Conservation (phyloP, 176 grass and related monocot genomes). For the Thinopyrum elongatum region DNA sequence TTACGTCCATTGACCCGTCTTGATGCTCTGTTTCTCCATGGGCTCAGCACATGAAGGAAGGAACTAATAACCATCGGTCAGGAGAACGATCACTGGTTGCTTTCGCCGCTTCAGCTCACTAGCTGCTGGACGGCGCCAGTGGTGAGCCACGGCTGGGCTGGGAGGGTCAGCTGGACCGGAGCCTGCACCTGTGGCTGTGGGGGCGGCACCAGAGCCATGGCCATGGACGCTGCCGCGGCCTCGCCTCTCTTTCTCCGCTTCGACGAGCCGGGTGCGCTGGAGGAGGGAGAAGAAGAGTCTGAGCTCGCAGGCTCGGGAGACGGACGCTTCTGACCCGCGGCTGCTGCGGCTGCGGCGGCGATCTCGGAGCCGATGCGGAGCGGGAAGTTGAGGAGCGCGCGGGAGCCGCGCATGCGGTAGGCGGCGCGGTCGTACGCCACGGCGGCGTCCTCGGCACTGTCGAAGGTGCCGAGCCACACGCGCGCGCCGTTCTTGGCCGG, state of each 20-base stretch:
- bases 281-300: constrained; percentile 24
- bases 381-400: constrained; percentile 90
- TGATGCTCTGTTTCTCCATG: constrained; percentile 19
- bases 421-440: constrained; percentile 82
- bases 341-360: background rate
- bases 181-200: background rate
- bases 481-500: constrained; percentile 85
- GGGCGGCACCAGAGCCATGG: constrained; percentile 31
- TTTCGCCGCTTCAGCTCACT: constrained; percentile 37
- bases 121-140: constrained; percentile 44
- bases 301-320: constrained; percentile 23
- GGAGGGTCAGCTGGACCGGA: constrained; percentile 39
- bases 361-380: constrained; percentile 63
- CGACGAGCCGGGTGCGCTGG: constrained; percentile 40
- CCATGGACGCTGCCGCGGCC: constrained; percentile 46
- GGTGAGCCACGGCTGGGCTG: constrained; percentile 36
- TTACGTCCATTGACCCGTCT: background rate
- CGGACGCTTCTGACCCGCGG: constrained; percentile 32
- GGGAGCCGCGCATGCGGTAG: constrained; percentile 86
- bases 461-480: constrained; percentile 83
- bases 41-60: background rate
- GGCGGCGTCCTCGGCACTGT: constrained; percentile 76
- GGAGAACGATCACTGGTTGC: background rate
- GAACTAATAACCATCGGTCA: background rate
- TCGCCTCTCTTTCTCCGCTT: constrained; percentile 67